Evolutionary conservation across 2,329 filamentous ascomycete species (phyloP).

Genomic region (Penicillium janthinellum): DNA sequence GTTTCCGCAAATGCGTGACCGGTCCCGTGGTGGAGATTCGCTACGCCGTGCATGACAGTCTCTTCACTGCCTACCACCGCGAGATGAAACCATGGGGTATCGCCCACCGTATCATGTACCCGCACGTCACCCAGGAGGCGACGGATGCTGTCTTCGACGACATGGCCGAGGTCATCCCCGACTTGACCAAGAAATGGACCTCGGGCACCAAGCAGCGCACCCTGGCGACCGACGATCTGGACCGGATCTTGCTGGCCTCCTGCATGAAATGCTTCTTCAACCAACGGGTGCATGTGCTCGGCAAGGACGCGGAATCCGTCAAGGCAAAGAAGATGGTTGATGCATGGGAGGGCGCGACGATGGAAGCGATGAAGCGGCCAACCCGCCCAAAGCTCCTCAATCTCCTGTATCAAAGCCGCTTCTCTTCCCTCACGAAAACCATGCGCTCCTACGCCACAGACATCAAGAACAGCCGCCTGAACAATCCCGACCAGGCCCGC

Average conservation of each 20-base stretch:
- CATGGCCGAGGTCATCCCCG: constrained; percentile 50
- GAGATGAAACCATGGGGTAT: constrained; percentile 62
- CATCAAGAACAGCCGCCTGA: constrained; percentile 56
- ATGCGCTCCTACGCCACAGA: constrained; percentile 59
- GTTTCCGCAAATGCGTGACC: constrained; percentile 60
- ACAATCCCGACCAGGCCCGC: constrained; percentile 51
- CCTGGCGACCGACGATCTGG: constrained; percentile 51
- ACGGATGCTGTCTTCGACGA: constrained; percentile 48
- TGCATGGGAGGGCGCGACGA: constrained; percentile 58
- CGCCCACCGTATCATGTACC: constrained; percentile 53
- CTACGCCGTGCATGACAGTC: constrained; percentile 63
- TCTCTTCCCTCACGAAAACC: constrained; percentile 53
- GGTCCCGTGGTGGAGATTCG: constrained; percentile 58
- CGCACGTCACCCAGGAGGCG: constrained; percentile 46
- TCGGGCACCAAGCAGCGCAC: constrained; percentile 41
- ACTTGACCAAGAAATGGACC: constrained; percentile 54
- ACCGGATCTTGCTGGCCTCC: constrained; percentile 56
- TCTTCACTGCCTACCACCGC: constrained; percentile 61
- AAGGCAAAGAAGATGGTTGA: constrained; percentile 42
- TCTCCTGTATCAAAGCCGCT: constrained; percentile 56
- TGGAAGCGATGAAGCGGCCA: constrained; percentile 58
- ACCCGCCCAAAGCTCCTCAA: constrained; percentile 55
- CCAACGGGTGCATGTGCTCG: constrained; percentile 51
- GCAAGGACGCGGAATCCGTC: constrained; percentile 47
- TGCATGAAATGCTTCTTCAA: constrained; percentile 53